Conservation (phyloP, 108 stramenopile species). For the Phaeodactylum tricornutum region DNA sequence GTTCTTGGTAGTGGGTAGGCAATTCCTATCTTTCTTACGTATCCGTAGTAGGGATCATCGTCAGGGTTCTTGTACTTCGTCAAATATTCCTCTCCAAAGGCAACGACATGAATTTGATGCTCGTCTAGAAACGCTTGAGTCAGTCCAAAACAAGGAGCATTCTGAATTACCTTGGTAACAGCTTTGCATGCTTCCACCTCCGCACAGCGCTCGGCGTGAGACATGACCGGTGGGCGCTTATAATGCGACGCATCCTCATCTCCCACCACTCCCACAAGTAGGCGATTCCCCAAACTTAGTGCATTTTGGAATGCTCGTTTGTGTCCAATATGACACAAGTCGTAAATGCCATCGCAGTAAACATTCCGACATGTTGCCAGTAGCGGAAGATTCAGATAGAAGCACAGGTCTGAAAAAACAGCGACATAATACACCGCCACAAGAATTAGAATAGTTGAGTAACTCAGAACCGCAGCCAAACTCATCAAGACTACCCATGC, state of each 20-base stretch:
- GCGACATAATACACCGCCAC: conserved; percentile 80
- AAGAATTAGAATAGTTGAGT: conserved; percentile 66
- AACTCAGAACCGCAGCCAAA: conserved; percentile 58
- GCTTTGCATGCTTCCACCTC: conserved; percentile 88
- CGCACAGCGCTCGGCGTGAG: conserved; percentile 74
- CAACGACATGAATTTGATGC: conserved; percentile 88
- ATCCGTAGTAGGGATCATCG: conserved; percentile 81
- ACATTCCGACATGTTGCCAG: conserved; percentile 82
- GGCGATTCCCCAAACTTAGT: conserved; percentile 65
- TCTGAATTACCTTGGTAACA: conserved; percentile 83
- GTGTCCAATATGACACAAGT: conserved; percentile 87
- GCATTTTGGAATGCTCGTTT: conserved; percentile 81
- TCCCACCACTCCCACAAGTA: conserved; percentile 84
- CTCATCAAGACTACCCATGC: conserved; percentile 82
- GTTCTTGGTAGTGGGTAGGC: conserved; percentile 68
- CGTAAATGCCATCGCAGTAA: conserved; percentile 71
- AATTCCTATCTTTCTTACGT: conserved; percentile 72
- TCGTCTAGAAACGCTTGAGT: conserved; percentile 75
- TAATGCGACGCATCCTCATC: conserved; percentile 78
- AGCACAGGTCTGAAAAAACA: conserved; percentile 84
- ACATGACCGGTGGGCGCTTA: conserved; percentile 89
- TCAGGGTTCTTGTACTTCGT: conserved; percentile 77
- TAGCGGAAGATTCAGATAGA: conserved; percentile 80
- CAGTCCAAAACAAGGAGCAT: conserved; percentile 83
- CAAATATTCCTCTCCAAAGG: conserved; percentile 82